Evolutionary conservation across 305 asterid genomes (phyloP), one percentile per base, ranked within the genome.

Genomic region (Nicotiana rustica): DNA sequence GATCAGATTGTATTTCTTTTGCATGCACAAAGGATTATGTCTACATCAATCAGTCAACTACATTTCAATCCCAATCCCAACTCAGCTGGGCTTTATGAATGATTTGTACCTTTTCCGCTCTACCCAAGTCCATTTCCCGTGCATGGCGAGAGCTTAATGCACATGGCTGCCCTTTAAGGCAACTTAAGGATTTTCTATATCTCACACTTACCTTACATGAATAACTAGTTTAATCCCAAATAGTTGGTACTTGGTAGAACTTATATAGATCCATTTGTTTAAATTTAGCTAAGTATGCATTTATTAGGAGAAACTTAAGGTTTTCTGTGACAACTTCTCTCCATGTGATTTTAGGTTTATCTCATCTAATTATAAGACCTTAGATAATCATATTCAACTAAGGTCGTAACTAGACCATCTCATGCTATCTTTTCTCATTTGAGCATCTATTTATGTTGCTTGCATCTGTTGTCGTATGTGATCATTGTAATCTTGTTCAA

Each of bases 201-300:
- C 61, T 71, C 79, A 47, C 38, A 21, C 61, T 44, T 47, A 1
- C 15, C 61, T 60, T 71, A 47, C 61, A 13, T 2, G 18, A 14
- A 47, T 75, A 52, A 33, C 64, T 25, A 75, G 64, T 75, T 75
- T 75, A 25, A 75, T 75, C 64, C 64, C 79, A 75, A 47, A 38
- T 75, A 75, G 79, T 25, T 25, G 25, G 25, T 25, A 25, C 25
- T 75, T 75, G 65, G 44, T 52, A 25, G 44, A 73, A 47, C 4
- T 47, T 71, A 18, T 71, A 21, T 71, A 7, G 79, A 47, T 71
- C 38, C 61, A 3, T 71, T 71, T 44, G 78, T 71, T 71, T 47
- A 47, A 13, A 21, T 71, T 47, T 71, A 71, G 38, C 21, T 14
- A 47, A 6, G 79, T 12, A 21, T 56, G 52, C 62, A 71, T 71